Evolutionary conservation across 345 rosid species (phyloP).

Genomic region (Citrus inodora): DNA sequence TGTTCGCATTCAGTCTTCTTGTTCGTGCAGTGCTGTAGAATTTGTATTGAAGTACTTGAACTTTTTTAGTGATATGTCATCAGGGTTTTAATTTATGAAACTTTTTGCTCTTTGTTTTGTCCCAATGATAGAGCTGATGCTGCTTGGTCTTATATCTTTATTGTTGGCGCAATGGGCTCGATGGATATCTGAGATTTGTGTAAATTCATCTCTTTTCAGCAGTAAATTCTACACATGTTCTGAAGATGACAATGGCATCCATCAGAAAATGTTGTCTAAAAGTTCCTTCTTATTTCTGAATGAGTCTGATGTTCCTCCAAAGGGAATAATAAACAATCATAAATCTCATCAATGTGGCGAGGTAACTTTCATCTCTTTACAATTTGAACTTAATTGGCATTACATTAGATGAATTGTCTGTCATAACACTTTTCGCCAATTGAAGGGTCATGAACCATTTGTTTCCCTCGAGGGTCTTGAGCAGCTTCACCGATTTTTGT

Average conservation of each 20-base stretch:
- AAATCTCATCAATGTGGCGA: conserved; percentile 66
- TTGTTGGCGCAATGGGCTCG: conserved; percentile 88
- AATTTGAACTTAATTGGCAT: neutral
- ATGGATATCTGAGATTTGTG: conserved; percentile 88
- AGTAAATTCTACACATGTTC: conserved; percentile 82
- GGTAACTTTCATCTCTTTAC: conserved; percentile 33
- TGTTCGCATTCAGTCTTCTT: neutral
- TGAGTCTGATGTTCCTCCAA: conserved; percentile 50
- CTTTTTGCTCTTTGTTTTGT: conserved; percentile 15
- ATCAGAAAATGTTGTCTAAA: conserved; percentile 33
- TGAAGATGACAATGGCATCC: conserved; percentile 49
- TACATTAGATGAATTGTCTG: neutral
- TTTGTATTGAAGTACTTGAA: neutral
- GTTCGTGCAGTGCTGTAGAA: neutral
- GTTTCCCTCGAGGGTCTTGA: conserved; percentile 80
- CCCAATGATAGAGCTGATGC: conserved; percentile 76
- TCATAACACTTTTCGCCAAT: neutral
- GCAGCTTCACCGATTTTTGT: conserved; percentile 87
- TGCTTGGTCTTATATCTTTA: conserved; percentile 90
- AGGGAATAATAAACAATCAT: conserved; percentile 40
- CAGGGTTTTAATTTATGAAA: conserved; percentile 10
- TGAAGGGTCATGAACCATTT: conserved; percentile 89
- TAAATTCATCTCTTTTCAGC: conserved; percentile 80
- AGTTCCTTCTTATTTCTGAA: conserved; percentile 36
- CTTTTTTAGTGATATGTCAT: neutral